Evolutionary conservation across 2,329 filamentous ascomycete species (phyloP), one percentile per base, ranked within the genome.

Genomic region (Calonectria pauciramosa): DNA sequence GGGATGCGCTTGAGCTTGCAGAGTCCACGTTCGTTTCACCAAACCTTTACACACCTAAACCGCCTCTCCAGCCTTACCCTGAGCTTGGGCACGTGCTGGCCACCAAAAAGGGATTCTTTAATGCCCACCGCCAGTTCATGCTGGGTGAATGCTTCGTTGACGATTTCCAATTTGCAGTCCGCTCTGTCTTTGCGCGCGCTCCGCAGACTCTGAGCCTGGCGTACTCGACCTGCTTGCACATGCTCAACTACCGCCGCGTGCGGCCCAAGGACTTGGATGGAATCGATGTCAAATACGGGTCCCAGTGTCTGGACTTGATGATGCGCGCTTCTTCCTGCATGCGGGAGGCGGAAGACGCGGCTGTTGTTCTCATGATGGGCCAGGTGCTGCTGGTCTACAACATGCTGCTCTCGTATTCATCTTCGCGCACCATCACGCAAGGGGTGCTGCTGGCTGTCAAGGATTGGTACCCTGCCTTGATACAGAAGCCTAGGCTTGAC

Each of bases 351-450:
- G 63, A 71, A 28, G 71, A 74, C 23, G 74, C 71, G 1, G 68
- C 65, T 0, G 71, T 67, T 9, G 59, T 49, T 8, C 10, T 70
- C 9, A 65, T 76, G 68, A 47, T 74, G 34, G 74, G 74, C 10
- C 71, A 74, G 38, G 20, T 72, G 14, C 11, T 76, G n/a, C 6
- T 74, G 13, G 59, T 76, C 44, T 76, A 74, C 64, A 60, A 76
- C 41, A 54, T 59, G 14, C 28, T 76, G 56, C 49, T 76, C 8
- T 56, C 65, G 8, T 20, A 20, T 8, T n/a, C 32, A 4, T 68
- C 56, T 2, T 51, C 68, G 18, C 74, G 65, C n/a, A 60, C 56
- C 7, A 76, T 76, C 20, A 72, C 59, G 2, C 54, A 66, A 7
- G 68, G 63, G 2, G 30, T 66, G 20, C n/a, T 76, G 14, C 20